Evolutionary conservation across 495 filamentous ascomycete species (phyloP).

Genomic region (Cudoniella acicularis): DNA sequence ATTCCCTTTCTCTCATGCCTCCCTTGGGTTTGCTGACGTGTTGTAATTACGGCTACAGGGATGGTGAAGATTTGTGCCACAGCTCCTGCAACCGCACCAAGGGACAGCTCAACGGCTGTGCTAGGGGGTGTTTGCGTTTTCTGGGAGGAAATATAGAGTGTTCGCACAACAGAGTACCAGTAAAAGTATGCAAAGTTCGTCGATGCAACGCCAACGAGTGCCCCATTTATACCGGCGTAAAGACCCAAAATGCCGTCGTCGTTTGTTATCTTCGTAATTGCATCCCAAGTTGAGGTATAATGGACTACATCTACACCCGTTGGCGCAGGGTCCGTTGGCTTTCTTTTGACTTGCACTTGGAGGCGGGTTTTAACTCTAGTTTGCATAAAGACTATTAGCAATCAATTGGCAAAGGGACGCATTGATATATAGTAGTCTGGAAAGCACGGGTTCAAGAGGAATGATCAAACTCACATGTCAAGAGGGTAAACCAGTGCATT

Average conservation of each 20-base stretch:
- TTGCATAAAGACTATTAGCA: slow-evolving; percentile 9
- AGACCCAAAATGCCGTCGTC: slow-evolving; percentile 80
- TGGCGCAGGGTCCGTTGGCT: slow-evolving; percentile 36
- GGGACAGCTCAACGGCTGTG: slow-evolving; percentile 79
- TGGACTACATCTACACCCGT: slow-evolving; percentile 50
- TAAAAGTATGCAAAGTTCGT: slow-evolving; percentile 99
- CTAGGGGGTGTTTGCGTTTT: slow-evolving; percentile 61
- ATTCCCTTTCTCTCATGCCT: slow-evolving; percentile 83
- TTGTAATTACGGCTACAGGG: slow-evolving; percentile 91
- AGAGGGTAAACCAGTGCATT: slow-evolving; percentile 96
- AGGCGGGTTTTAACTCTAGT: slow-evolving; percentile 90
- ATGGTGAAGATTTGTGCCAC: slow-evolving; percentile 95
- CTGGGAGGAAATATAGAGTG: slow-evolving; percentile 70
- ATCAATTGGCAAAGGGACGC: neutral
- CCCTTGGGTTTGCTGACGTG: slow-evolving; percentile 86
- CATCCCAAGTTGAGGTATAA: slow-evolving; percentile 84
- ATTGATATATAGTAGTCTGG: neutral
- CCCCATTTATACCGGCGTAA: slow-evolving; percentile 83
- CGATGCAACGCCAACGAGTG: slow-evolving; percentile 86
- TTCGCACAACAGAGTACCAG: slow-evolving; percentile 91
- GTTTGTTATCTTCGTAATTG: slow-evolving; percentile 77
- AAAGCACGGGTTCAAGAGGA: neutral
- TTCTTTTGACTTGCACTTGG: slow-evolving; percentile 87
- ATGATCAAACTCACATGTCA: slow-evolving; percentile 70
- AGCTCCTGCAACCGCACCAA: slow-evolving; percentile 87